phyloP scores from a whole-genome alignment of 352 stramenopile species.

The Globisporangium abappressorium region DNA sequence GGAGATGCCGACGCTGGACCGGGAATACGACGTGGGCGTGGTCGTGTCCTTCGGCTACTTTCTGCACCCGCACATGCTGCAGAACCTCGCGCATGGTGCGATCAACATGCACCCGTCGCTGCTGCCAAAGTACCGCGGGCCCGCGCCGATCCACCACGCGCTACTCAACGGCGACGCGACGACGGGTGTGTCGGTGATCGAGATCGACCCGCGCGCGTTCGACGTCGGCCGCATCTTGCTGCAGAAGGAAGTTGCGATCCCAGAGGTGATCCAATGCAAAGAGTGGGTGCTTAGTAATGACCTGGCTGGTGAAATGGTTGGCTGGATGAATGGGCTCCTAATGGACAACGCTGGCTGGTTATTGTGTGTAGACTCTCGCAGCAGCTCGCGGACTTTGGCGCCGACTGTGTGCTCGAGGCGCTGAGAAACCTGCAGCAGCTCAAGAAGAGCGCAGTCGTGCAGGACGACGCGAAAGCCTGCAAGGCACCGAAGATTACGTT shows the following conservation, averaged over 20 bases:
- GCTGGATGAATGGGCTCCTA: neutral
- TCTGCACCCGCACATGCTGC: slow-evolving; percentile 73
- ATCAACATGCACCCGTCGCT: slow-evolving; percentile 90
- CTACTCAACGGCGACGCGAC: slow-evolving; percentile 71
- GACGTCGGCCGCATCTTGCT: slow-evolving; percentile 79
- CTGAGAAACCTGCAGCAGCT: slow-evolving; percentile 41
- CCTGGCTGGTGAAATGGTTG: neutral
- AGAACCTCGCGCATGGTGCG: slow-evolving; percentile 56
- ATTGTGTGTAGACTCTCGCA: slow-evolving; percentile 34
- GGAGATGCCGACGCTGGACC: slow-evolving; percentile 40
- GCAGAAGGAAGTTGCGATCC: slow-evolving; percentile 46
- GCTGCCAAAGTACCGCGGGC: slow-evolving; percentile 82
- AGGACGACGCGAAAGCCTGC: slow-evolving; percentile 50
- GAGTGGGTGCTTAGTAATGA: slow-evolving; percentile 24
- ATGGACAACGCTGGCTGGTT: neutral
- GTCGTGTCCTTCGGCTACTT: slow-evolving; percentile 91
- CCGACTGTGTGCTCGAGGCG: slow-evolving; percentile 66
- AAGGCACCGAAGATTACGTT: slow-evolving; percentile 72
- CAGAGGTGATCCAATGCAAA: slow-evolving; percentile 45
- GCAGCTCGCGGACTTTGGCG: slow-evolving; percentile 50
- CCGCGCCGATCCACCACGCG: slow-evolving; percentile 84
- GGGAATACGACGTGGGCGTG: slow-evolving; percentile 73
- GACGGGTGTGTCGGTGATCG: slow-evolving; percentile 84
- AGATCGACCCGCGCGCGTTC: slow-evolving; percentile 83
- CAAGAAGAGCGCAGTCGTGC: slow-evolving; percentile 44